Conservation (phyloP, 495 filamentous ascomycete genomes). For the Penicillium parvum region DNA sequence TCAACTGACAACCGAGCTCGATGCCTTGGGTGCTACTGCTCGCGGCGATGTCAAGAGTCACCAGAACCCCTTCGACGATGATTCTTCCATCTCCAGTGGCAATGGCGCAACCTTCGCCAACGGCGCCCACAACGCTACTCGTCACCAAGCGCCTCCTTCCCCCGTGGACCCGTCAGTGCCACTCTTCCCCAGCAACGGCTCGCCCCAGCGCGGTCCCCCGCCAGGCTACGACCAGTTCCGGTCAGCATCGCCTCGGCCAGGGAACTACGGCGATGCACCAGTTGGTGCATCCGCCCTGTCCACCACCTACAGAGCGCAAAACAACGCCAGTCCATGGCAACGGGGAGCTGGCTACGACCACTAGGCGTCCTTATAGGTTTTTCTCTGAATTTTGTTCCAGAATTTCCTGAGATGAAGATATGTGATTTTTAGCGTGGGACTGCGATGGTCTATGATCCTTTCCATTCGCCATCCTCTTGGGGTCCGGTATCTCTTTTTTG, state of each 20-base stretch:
- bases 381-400: slow-evolving; percentile 11
- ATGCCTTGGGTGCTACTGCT: slow-evolving; percentile 88
- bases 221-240: slow-evolving; percentile 33
- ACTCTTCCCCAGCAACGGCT: slow-evolving; percentile 50
- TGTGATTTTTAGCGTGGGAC: slow-evolving; percentile 38
- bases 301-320: slow-evolving; percentile 44
- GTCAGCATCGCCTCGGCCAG: slow-evolving; percentile 34
- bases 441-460: slow-evolving; percentile 29
- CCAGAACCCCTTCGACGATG: slow-evolving; percentile 70
- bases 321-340: slow-evolving; percentile 62
- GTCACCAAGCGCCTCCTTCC: slow-evolving; percentile 36
- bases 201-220: slow-evolving; percentile 31
- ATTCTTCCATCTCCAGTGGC: slow-evolving; percentile 61
- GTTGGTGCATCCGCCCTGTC: slow-evolving; percentile 25
- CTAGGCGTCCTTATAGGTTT: slow-evolving; percentile 31
- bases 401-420: slow-evolving; percentile 42
- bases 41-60: slow-evolving; percentile 74
- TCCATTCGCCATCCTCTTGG: slow-evolving; percentile 18
- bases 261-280: slow-evolving; percentile 32
- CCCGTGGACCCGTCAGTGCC: slow-evolving; percentile 62
- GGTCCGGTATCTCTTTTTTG: slow-evolving; percentile 16
- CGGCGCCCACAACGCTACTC: slow-evolving; percentile 8
- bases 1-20: slow-evolving; percentile 84
- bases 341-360: slow-evolving; percentile 63
- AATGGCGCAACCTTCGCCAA: slow-evolving; percentile 34